phyloP scores from a whole-genome alignment of 2,329 filamentous ascomycete genomes.

The Celoporthe dispersa region DNA sequence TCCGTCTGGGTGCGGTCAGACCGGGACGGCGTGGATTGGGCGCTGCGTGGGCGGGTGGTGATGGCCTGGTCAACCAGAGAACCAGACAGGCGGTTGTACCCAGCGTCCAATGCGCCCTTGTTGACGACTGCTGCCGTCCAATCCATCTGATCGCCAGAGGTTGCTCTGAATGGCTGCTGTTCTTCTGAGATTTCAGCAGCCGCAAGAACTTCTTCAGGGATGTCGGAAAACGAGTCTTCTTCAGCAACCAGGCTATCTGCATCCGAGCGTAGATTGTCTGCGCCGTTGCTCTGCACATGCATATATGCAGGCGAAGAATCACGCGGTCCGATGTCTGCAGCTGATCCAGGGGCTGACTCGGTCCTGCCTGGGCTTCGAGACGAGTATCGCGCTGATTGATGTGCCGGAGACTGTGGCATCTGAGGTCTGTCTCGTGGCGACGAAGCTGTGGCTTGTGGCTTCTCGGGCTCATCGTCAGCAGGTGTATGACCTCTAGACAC shows the following conservation, averaged over 20 bases:
- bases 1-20: slow-evolving; percentile 6
- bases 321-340: neutral
- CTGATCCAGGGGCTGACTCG: slow-evolving; percentile 5
- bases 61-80: neutral
- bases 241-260: slow-evolving; percentile 44
- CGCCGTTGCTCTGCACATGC: neutral
- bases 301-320: neutral
- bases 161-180: slow-evolving; percentile 4
- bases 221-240: slow-evolving; percentile 63
- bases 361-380: neutral
- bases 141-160: slow-evolving; percentile 36
- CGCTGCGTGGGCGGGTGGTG: neutral
- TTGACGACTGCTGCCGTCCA: slow-evolving; percentile 32
- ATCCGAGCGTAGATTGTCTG: neutral
- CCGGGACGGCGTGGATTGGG: slow-evolving; percentile 4
- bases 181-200: slow-evolving; percentile 42
- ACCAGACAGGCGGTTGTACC: neutral
- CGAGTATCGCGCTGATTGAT: slow-evolving; percentile 4
- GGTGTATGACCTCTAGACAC: slow-evolving; percentile 20
- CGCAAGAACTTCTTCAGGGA: slow-evolving; percentile 54
- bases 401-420: slow-evolving; percentile 1
- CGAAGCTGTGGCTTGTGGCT: neutral
- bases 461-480: slow-evolving; percentile 5
- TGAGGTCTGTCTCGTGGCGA: neutral
- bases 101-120: neutral